These are phyloP conservation scores for Fusarium chaquense DNA, from an alignment of 2,329 filamentous ascomycete species.

Conservation along the genomic window DNA sequence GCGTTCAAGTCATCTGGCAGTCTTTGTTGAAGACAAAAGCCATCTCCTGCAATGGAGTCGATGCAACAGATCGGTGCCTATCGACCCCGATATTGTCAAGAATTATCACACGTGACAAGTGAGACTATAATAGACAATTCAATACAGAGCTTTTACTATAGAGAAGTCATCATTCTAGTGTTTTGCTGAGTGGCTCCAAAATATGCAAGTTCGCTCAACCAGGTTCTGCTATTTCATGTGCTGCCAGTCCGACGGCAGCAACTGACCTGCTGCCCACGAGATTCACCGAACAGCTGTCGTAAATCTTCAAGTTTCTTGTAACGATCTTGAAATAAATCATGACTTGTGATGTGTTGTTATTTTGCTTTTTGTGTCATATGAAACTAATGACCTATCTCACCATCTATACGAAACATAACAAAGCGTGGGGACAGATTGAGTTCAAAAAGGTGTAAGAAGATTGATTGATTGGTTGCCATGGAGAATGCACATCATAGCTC, in stretches of 20 bases:
- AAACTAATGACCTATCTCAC: slow-evolving; percentile 1
- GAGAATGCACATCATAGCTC: neutral
- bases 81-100: neutral
- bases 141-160: neutral
- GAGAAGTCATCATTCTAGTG: neutral
- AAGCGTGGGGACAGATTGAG: neutral
- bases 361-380: neutral
- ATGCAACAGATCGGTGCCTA: neutral
- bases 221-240: neutral
- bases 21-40: neutral
- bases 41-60: neutral
- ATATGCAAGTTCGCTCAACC: neutral
- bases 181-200: neutral
- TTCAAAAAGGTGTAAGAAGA: neutral
- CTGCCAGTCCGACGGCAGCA: neutral
- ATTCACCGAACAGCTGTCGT: neutral
- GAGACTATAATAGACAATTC: neutral
- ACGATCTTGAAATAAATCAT: neutral
- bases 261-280: neutral
- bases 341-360: neutral
- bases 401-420: slow-evolving; percentile 3
- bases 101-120: neutral
- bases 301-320: neutral
- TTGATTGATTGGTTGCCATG: neutral
- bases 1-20: too few relatives aligned